These are phyloP conservation scores for Fusarium sp. DNA, from an alignment of 2,329 filamentous ascomycete species.

Conservation along the genomic window DNA sequence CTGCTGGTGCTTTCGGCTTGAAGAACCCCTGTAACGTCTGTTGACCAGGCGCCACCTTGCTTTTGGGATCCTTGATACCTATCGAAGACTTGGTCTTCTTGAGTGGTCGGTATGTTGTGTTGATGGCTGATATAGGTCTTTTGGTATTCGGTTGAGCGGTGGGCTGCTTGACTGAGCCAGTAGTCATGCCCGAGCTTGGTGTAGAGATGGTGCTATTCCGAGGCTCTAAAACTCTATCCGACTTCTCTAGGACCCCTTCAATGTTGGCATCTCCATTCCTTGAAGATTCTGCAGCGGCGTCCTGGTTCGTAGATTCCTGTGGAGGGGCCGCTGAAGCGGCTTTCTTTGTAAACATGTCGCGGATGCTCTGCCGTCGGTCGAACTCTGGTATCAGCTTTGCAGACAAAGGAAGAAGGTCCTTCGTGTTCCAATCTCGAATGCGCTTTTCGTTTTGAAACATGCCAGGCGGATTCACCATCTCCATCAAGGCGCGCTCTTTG, in stretches of 20 bases:
- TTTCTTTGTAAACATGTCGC: slow-evolving; percentile 83
- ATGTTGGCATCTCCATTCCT: neutral
- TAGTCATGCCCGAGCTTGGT: neutral
- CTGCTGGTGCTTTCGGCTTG: slow-evolving; percentile 60
- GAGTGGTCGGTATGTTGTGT: slow-evolving; percentile 19
- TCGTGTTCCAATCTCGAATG: slow-evolving; percentile 73
- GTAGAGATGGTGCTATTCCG: neutral
- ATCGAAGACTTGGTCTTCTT: slow-evolving; percentile 48
- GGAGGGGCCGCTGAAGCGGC: slow-evolving; percentile 18
- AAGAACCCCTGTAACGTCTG: slow-evolving; percentile 84
- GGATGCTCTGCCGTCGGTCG: slow-evolving; percentile 84
- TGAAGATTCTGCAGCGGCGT: neutral
- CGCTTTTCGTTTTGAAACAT: slow-evolving; percentile 77
- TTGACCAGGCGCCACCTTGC: slow-evolving; percentile 55
- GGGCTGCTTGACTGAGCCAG: slow-evolving; percentile 7
- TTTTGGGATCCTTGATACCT: slow-evolving; percentile 48
- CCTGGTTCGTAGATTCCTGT: slow-evolving; percentile 13
- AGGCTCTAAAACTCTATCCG: neutral
- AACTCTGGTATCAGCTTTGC: slow-evolving; percentile 90
- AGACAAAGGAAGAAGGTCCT: slow-evolving; percentile 78
- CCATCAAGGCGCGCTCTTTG: slow-evolving; percentile 67
- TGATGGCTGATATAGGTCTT: slow-evolving; percentile 25
- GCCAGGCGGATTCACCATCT: slow-evolving; percentile 82
- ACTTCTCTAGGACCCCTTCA: neutral
- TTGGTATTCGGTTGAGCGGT: slow-evolving; percentile 25